Percentiles rank a stretch among this genome's conserved stretches.
Conservation (phyloP, 208 protist genomes). For the Wallacemonas collosoma region DNA sequence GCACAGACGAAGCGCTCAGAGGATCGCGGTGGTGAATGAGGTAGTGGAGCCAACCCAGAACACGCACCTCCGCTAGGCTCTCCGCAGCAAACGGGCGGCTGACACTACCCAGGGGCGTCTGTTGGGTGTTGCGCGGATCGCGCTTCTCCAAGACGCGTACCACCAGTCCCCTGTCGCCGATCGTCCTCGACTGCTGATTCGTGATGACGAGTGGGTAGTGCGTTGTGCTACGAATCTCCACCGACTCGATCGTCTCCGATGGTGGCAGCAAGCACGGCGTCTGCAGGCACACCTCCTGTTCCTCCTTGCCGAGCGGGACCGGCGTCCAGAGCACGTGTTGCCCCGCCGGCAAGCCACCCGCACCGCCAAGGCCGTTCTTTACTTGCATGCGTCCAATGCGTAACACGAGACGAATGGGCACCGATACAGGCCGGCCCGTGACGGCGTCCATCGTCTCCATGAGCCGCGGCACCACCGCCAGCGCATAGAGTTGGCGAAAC, state of each 20-base stretch:
- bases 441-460: conserved; percentile 93
- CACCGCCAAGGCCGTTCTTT: not conserved
- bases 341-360: not conserved
- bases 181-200: conserved; percentile 21
- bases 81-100: not conserved
- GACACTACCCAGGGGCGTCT: not conserved
- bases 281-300: conserved; percentile 53
- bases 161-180: conserved; percentile 44
- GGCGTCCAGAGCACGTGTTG: conserved; percentile 1
- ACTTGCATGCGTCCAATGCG: conserved; percentile 24
- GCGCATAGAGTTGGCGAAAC: conserved; percentile 95
- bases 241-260: conserved; percentile 57
- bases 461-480: conserved; percentile 91
- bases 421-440: conserved; percentile 67
- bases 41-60: conserved; percentile 60
- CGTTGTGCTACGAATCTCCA: conserved; percentile 66
- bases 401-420: conserved; percentile 70
- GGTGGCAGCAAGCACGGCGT: conserved; percentile 81
- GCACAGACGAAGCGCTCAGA: conserved; percentile 30
- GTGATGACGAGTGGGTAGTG: conserved; percentile 65
- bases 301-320: conserved; percentile 29
- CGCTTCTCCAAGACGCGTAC: conserved; percentile 51
- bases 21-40: conserved; percentile 46
- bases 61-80: conserved; percentile 35
- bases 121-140: not conserved